phyloP scores from a whole-genome alignment of 1,139 yeast species.

The Cylindricascospora bacillispora region DNA sequence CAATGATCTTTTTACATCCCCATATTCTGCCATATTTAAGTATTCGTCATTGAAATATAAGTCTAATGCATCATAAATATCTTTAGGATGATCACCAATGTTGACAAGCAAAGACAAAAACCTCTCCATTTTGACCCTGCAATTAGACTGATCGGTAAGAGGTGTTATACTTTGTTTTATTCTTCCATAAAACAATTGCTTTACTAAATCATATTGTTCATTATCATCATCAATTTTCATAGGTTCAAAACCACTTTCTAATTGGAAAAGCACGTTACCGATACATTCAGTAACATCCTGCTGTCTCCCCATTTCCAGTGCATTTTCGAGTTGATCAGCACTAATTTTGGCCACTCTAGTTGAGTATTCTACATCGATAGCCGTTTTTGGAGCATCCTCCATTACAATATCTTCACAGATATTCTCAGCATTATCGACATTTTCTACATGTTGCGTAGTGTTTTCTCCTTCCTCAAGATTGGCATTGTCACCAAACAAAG shows the following conservation, averaged over 20 bases:
- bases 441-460: no score
- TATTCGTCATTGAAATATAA: conserved; percentile 65
- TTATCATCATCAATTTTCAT: conserved; percentile 52
- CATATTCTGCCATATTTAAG: conserved; percentile 49
- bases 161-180: conserved; percentile 44
- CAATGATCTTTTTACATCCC: conserved; percentile 58
- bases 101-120: conserved; percentile 74
- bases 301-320: conserved; percentile 76
- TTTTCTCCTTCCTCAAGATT: conserved; percentile 1
- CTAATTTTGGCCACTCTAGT: conserved; percentile 34
- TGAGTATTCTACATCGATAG: conserved; percentile 6
- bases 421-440: background rate
- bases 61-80: conserved; percentile 83
- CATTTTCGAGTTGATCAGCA: conserved; percentile 53
- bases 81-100: conserved; percentile 77
- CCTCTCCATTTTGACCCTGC: conserved; percentile 57
- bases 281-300: conserved; percentile 97
- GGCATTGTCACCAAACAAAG: no score
- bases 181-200: conserved; percentile 67
- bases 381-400: conserved; percentile 7
- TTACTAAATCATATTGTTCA: conserved; percentile 72
- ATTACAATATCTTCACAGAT: conserved; percentile 9
- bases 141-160: conserved; percentile 19
- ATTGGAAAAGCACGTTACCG: conserved; percentile 83
- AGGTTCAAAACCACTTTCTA: conserved; percentile 82